Conservation (phyloP, 2,329 filamentous ascomycete genomes). For the Hirsutella thompsonii region DNA sequence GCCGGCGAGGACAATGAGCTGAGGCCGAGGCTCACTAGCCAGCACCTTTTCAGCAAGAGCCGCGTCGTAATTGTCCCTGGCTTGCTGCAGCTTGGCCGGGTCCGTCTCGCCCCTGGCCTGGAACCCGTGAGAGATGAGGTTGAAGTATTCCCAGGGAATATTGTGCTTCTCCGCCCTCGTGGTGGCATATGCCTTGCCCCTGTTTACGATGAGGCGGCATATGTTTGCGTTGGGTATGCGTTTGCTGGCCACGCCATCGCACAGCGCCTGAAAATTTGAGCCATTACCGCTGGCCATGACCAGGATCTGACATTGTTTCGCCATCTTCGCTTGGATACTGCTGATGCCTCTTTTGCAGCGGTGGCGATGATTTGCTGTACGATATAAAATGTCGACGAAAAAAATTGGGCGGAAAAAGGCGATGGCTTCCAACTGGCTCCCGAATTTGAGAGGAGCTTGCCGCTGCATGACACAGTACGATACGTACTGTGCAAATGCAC, state of each 20-base stretch:
- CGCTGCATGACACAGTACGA: no score
- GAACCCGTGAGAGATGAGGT: conserved; percentile 62
- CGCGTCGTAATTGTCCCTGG: conserved; percentile 58
- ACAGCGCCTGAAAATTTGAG: conserved; percentile 66
- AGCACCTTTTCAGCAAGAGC: conserved; percentile 60
- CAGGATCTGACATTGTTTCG: conserved; percentile 36
- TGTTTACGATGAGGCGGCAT: conserved; percentile 34
- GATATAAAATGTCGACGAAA: no score
- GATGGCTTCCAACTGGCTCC: no score
- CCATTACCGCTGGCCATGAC: conserved; percentile 64
- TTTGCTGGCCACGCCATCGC: conserved; percentile 30
- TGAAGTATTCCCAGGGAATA: conserved; percentile 67
- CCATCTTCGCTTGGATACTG: background rate
- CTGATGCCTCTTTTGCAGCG: no score
- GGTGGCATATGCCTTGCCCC: conserved; percentile 31
- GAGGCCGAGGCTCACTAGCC: conserved; percentile 38
- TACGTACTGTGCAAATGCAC: no score
- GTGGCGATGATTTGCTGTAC: no score
- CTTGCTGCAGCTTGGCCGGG: conserved; percentile 36
- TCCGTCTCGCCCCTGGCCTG: conserved; percentile 44
- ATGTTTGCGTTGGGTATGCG: conserved; percentile 29
- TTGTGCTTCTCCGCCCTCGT: conserved; percentile 18
- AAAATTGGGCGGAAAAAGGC: no score
- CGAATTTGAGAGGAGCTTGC: no score
- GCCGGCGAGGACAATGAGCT: conserved; percentile 69